phyloP scores from a whole-genome alignment of 495 filamentous ascomycete species.

The Jackrogersella minutella region DNA sequence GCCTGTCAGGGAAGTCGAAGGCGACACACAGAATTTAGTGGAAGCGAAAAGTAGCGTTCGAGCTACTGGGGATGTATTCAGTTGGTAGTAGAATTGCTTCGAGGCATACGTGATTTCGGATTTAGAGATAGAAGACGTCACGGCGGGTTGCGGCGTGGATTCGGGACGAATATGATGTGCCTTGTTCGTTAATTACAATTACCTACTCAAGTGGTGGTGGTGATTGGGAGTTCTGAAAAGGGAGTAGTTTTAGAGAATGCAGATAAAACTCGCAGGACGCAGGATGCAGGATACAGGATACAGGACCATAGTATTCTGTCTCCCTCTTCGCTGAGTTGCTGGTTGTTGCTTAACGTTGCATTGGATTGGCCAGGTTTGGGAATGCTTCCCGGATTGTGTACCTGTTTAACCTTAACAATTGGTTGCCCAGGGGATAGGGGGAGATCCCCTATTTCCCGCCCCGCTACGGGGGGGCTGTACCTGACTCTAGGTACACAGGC shows the following conservation, averaged over 20 bases:
- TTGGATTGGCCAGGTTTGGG: slow-evolving; percentile 30
- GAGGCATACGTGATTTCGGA: slow-evolving; percentile 27
- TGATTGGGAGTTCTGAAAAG: background rate
- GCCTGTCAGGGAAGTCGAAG: slow-evolving; percentile 20
- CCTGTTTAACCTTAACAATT: slow-evolving; percentile 5
- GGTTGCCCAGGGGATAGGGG: slow-evolving; percentile 42
- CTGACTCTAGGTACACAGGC: too few relatives aligned
- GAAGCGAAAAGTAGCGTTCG: slow-evolving; percentile 46
- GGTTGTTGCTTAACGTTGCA: slow-evolving; percentile 28
- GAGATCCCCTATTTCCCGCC: slow-evolving; percentile 38
- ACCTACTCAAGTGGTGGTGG: too few relatives aligned
- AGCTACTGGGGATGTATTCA: slow-evolving; percentile 27
- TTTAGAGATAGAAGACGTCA: slow-evolving; percentile 8
- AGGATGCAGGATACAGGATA: background rate
- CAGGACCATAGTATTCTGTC: slow-evolving; percentile 6
- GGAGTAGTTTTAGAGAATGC: background rate
- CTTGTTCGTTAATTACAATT: background rate
- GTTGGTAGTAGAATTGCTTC: slow-evolving; percentile 12
- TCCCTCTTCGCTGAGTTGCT: background rate
- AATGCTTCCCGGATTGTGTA: slow-evolving; percentile 28
- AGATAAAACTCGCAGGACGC: slow-evolving; percentile 21
- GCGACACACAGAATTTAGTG: slow-evolving; percentile 25
- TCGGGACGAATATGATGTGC: background rate
- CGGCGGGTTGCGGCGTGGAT: slow-evolving; percentile 1
- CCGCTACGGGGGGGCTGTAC: background rate